These are phyloP conservation scores for Stereum hirsutum DNA, from an alignment of 1,284 basidiomycete species.

Conservation along the genomic window DNA sequence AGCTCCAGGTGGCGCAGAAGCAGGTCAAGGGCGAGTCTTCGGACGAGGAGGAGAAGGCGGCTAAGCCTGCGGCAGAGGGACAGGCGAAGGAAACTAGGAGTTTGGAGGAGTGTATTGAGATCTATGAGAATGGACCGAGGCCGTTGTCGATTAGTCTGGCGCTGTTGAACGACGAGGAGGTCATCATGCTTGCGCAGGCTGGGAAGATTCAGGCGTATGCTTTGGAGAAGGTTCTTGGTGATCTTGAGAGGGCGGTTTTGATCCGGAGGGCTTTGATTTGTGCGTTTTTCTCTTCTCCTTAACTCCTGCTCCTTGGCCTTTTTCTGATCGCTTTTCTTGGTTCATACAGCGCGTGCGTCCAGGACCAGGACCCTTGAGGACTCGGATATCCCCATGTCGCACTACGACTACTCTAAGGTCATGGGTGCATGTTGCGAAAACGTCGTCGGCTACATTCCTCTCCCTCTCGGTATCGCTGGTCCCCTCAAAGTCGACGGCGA, in stretches of 20 bases:
- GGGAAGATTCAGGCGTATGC: conserved; percentile 94
- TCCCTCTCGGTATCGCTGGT: conserved; percentile 95
- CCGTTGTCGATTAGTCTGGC: conserved; percentile 45
- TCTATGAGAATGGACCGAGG: conserved; percentile 80
- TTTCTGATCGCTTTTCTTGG: conserved; percentile 11
- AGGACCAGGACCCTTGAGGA: conserved; percentile 79
- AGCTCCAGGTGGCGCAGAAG: conserved; percentile 20
- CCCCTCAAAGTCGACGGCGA: conserved; percentile 90
- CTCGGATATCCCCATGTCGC: conserved; percentile 75
- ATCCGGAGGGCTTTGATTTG: conserved; percentile 89
- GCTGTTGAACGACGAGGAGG: conserved; percentile 85
- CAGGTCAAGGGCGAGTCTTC: conserved; percentile 7
- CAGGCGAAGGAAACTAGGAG: conserved; percentile 33
- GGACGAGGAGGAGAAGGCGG: conserved; percentile 6
- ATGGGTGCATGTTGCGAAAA: conserved; percentile 99
- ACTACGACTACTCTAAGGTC: conserved; percentile 93
- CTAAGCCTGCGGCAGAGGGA: no score
- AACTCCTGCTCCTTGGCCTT: neutral
- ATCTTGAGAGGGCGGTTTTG: conserved; percentile 81
- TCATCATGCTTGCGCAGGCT: conserved; percentile 83
- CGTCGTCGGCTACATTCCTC: conserved; percentile 94
- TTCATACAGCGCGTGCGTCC: conserved; percentile 77
- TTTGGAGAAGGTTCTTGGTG: conserved; percentile 86
- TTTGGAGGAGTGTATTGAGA: conserved; percentile 77
- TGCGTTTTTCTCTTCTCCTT: conserved; percentile 32